Conservation (phyloP, 176 grass and related monocot genomes). For the Olyra latifolia region DNA sequence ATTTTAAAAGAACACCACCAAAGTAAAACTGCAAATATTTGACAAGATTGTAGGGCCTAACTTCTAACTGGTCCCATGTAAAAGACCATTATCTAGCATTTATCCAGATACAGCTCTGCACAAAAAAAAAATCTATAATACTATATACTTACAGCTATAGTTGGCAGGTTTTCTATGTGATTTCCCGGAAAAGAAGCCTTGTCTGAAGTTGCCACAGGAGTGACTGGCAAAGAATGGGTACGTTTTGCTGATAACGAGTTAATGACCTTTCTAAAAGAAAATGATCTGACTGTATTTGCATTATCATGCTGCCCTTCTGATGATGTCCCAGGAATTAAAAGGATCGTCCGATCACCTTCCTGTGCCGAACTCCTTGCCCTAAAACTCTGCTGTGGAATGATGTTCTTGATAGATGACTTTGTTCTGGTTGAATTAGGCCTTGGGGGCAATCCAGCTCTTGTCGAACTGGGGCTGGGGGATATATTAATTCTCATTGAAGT, state of each 20-base stretch:
- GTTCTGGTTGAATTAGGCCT: slow-evolving; percentile 72
- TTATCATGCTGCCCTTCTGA: slow-evolving; percentile 68
- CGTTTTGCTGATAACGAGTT: slow-evolving; percentile 62
- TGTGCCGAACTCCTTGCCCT: slow-evolving; percentile 52
- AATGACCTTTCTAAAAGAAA: slow-evolving; percentile 86
- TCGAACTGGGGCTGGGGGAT: slow-evolving; percentile 61
- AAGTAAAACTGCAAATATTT: slow-evolving; percentile 6
- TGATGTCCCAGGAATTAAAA: slow-evolving; percentile 58
- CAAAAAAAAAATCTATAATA: not conserved
- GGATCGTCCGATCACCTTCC: slow-evolving; percentile 70
- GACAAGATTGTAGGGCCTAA: not conserved
- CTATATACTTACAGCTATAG: slow-evolving; percentile 56
- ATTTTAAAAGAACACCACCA: not conserved
- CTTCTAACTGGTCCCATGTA: slow-evolving; percentile 7
- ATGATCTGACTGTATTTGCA: slow-evolving; percentile 45
- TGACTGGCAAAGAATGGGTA: slow-evolving; percentile 88
- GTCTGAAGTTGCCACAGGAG: slow-evolving; percentile 51
- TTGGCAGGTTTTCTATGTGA: slow-evolving; percentile 51
- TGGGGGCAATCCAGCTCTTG: slow-evolving; percentile 63
- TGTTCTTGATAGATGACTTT: slow-evolving; percentile 77
- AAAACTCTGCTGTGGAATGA: slow-evolving; percentile 61
- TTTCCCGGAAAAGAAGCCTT: slow-evolving; percentile 42
- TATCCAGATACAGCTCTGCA: slow-evolving; percentile 19
- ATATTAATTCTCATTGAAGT: slow-evolving; percentile 62
- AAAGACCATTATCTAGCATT: not conserved